Evolutionary conservation across 129 eudicot species (phyloP).

Genomic region (Mikania micrantha): DNA sequence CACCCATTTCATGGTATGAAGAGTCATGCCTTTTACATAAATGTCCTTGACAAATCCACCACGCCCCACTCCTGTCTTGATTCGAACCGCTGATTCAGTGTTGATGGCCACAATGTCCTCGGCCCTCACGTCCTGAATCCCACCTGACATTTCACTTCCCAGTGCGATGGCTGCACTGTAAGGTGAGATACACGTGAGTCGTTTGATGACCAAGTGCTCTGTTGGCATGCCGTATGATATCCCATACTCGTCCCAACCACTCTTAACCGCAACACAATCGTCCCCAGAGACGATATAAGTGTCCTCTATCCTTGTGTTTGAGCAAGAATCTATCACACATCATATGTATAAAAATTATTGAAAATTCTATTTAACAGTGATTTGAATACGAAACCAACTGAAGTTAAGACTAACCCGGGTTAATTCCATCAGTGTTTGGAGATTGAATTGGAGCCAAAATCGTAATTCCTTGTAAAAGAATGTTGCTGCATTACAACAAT

Average conservation of each 20-base stretch:
- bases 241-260: slow-evolving; percentile 81
- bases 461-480: slow-evolving; percentile 70
- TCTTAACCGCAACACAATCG: slow-evolving; percentile 52
- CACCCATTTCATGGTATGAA: slow-evolving; percentile 88
- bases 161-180: slow-evolving; percentile 76
- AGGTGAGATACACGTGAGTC: slow-evolving; percentile 74
- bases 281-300: slow-evolving; percentile 62
- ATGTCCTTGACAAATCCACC: slow-evolving; percentile 79
- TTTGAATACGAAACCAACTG: not conserved
- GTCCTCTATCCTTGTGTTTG: slow-evolving; percentile 68
- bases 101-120: slow-evolving; percentile 58
- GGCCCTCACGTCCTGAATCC: slow-evolving; percentile 66
- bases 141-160: slow-evolving; percentile 90
- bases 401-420: slow-evolving; percentile 54
- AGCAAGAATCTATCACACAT: slow-evolving; percentile 56
- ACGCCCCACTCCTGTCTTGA: slow-evolving; percentile 72
- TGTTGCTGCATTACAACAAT: slow-evolving; percentile 46
- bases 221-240: slow-evolving; percentile 67
- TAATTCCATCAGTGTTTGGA: slow-evolving; percentile 83
- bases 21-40: slow-evolving; percentile 62
- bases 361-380: not conserved
- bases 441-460: slow-evolving; percentile 72
- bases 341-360: not conserved
- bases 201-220: slow-evolving; percentile 43
- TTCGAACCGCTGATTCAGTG: slow-evolving; percentile 66